phyloP scores from a whole-genome alignment of 2,329 filamentous ascomycete genomes.

The Monilinia fructigena region DNA sequence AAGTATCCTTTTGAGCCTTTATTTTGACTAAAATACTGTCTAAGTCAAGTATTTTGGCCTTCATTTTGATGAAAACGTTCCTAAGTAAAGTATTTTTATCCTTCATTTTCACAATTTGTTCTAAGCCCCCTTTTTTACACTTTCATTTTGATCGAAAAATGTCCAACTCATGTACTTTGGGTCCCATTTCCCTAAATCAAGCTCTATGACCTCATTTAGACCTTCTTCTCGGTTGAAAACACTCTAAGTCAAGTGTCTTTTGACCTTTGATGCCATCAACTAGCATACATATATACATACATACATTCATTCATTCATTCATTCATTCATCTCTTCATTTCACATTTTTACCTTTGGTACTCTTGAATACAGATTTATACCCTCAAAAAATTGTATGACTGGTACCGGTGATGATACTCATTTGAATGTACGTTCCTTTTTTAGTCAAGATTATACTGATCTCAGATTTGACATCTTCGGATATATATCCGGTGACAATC shows the following conservation, averaged over 20 bases:
- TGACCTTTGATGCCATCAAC: neutral
- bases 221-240: neutral
- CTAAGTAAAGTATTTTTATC: neutral
- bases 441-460: neutral
- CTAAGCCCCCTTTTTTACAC: too few species aligned
- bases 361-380: neutral
- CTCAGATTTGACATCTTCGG: neutral
- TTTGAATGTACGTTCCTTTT: neutral
- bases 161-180: too few species aligned
- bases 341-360: neutral
- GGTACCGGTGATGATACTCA: neutral
- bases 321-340: neutral
- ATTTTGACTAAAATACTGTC: neutral
- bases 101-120: neutral
- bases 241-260: neutral
- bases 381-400: neutral
- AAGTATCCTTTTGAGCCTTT: neutral
- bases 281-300: too few species aligned
- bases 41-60: neutral
- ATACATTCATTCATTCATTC: neutral
- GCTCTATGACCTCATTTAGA: neutral
- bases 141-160: too few species aligned
- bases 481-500: neutral
- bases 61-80: neutral
- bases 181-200: neutral